Evolutionary conservation across 176 grass and related monocot species (phyloP).

Genomic region (Metroxylon sagu): DNA sequence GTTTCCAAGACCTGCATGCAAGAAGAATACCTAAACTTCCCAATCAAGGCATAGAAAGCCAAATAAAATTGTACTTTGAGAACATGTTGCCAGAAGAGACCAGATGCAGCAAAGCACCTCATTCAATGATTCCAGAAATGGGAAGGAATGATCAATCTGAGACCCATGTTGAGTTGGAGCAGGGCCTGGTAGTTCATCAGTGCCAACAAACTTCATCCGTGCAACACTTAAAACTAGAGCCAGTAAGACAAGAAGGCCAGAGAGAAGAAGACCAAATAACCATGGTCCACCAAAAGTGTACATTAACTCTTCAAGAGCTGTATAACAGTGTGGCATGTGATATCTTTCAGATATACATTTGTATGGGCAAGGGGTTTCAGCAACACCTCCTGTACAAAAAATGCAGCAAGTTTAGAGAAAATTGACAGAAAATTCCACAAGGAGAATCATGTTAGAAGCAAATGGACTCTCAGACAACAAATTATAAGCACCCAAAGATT

Average conservation of each 20-base stretch:
- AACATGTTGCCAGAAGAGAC: slow-evolving; percentile 6
- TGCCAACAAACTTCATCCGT: slow-evolving; percentile 97
- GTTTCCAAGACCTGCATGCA: slow-evolving; percentile 81
- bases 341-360: slow-evolving; percentile 94
- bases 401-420: slow-evolving; percentile 21
- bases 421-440: background rate
- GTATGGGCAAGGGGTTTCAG: slow-evolving; percentile 87
- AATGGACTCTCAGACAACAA: too few relatives aligned
- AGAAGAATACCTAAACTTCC: slow-evolving; percentile 14
- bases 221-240: slow-evolving; percentile 98
- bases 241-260: slow-evolving; percentile 86
- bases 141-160: slow-evolving; percentile 98
- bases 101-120: slow-evolving; percentile 42
- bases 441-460: slow-evolving; percentile 4
- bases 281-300: slow-evolving; percentile 98
- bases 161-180: slow-evolving; percentile 94
- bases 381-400: slow-evolving; percentile 59
- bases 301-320: slow-evolving; percentile 91
- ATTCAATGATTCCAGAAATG: slow-evolving; percentile 97
- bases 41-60: slow-evolving; percentile 9
- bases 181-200: slow-evolving; percentile 91
- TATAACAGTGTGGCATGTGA: slow-evolving; percentile 99
- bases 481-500: too few relatives aligned
- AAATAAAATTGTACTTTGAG: background rate
- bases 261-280: slow-evolving; percentile 96